Percentiles rank a stretch among this genome's conserved stretches.
Conservation (phyloP, 2,329 filamentous ascomycete species). For the Cladosporium phlei region DNA sequence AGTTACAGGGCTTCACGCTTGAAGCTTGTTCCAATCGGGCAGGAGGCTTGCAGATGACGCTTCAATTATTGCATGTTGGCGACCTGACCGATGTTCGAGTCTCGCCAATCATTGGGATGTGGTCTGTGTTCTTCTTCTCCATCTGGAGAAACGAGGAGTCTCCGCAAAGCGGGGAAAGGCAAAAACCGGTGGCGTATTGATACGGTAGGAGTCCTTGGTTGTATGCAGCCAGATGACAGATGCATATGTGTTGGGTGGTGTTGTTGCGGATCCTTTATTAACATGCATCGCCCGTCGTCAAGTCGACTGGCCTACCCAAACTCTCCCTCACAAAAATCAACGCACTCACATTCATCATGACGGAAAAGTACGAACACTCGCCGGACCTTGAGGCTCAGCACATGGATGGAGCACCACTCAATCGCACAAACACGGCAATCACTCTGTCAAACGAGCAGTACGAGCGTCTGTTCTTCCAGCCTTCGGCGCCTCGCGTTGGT, state of each 20-base stretch:
- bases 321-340: too few relatives aligned
- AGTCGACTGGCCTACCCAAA: too few relatives aligned
- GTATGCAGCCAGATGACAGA: too few relatives aligned
- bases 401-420: conserved; percentile 16
- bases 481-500: conserved; percentile 19
- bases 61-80: not conserved
- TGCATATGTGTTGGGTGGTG: too few relatives aligned
- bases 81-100: too few relatives aligned
- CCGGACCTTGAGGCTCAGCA: conserved; percentile 9
- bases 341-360: not conserved
- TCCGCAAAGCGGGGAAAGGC: conserved; percentile 10
- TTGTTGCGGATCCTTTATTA: too few relatives aligned
- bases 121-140: not conserved
- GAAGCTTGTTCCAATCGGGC: conserved; percentile 1
- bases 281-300: too few relatives aligned
- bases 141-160: conserved; percentile 1
- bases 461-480: conserved; percentile 28
- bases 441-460: conserved; percentile 26
- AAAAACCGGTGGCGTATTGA: too few relatives aligned
- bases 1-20: not conserved
- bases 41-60: not conserved
- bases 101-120: too few relatives aligned
- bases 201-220: too few relatives aligned
- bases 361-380: conserved; percentile 3
- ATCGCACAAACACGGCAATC: conserved; percentile 22